These are phyloP conservation scores for Chaetoscypha palmicola DNA, from an alignment of 2,329 filamentous ascomycete genomes.

Conservation along the genomic window DNA sequence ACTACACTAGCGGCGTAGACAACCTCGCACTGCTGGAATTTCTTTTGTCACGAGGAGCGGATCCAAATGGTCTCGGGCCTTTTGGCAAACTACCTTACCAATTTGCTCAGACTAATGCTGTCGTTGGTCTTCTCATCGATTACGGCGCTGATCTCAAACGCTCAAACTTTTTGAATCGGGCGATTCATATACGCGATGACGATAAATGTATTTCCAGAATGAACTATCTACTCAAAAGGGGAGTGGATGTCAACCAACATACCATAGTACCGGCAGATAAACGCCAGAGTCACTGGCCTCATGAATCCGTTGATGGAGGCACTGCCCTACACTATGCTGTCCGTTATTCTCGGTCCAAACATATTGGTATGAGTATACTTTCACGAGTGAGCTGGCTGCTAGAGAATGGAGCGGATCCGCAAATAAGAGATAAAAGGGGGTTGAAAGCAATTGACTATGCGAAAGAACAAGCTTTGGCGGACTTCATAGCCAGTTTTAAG, in stretches of 20 bases:
- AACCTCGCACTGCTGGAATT: neutral
- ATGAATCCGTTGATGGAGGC: neutral
- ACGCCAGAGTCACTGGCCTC: neutral
- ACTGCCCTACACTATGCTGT: conserved; percentile 1
- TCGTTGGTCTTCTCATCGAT: neutral
- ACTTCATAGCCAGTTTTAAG: too few relatives aligned
- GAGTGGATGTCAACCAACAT: conserved; percentile 1
- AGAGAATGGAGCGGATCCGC: neutral
- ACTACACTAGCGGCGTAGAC: neutral
- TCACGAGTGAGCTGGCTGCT: neutral
- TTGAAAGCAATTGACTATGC: neutral
- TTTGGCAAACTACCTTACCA: neutral
- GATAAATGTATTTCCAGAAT: neutral
- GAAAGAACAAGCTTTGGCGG: too few relatives aligned
- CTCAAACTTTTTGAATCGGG: neutral
- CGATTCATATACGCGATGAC: neutral
- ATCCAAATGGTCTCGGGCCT: neutral
- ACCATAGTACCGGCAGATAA: neutral
- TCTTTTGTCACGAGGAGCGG: conserved; percentile 1
- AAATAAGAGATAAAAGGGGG: neutral
- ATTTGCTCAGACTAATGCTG: neutral
- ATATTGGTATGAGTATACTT: too few relatives aligned
- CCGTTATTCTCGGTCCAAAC: neutral
- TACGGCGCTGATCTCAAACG: conserved; percentile 1
- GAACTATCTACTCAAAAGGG: neutral